Evolutionary conservation across 805 yeast genomes (phyloP), one percentile per base, ranked within the genome.

Genomic region (Saturnispora besseyi): DNA sequence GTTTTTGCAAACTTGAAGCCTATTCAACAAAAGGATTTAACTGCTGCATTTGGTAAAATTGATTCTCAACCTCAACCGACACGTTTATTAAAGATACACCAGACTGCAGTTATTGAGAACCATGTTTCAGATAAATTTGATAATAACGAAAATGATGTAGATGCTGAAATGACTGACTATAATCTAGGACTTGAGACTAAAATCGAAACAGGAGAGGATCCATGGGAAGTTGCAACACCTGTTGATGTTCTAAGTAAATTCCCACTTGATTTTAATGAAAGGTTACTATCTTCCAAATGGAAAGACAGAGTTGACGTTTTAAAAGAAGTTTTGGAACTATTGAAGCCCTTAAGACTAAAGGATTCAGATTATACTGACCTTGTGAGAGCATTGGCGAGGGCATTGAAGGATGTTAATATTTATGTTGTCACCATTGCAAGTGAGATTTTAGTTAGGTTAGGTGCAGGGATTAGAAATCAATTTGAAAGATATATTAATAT

Each of bases 301-400:
- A 88, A 89, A 61, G 97, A 90, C 47, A 75, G 99, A 54, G 88
- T 86, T 51, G 96, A 87, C 57, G 87, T 77, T 0, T 71, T 93
- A 50, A 91, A 87, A 44, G 89, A 81, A 54, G 73, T 77, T 2
- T 55, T 64, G 31, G 74, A 71, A 32, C 68, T 79, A 29, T 67
- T 70, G 22, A 80, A 83, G 41, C 78, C 79, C 1, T 70, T 82
- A 42, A 82, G 75, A 55, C 60, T 82, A 44, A 57, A 57, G 42
- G 72, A 70, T 32, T 86, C 71, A 48, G 95, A 90, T 62, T 88
- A 82, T 64, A 55, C 74, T 6, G 82, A 74, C 2, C 64, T 90
- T n/a, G 66, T 82, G n/a, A 68, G 81, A 49, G 63, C 74, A 1
- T 71, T 88, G 55, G 77, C 82, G n/a, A 82, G 80, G 56, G 77